Conservation (phyloP, 768 basidiomycete genomes). For the Polyporus arcularius region DNA sequence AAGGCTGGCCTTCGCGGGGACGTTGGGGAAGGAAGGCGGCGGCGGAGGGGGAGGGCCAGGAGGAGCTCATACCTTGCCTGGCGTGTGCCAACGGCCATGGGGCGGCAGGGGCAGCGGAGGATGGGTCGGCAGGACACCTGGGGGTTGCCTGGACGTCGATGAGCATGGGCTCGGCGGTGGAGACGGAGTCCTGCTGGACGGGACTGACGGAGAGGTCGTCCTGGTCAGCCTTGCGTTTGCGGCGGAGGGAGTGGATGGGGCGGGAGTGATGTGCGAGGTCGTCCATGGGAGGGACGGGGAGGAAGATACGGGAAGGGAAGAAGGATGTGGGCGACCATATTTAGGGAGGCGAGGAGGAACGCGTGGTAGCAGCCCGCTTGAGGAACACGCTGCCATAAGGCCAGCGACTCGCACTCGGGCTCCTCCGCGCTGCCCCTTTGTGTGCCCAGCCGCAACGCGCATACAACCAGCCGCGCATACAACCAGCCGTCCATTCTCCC, state of each 20-base stretch:
- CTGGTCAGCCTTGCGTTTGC: constrained; percentile 68
- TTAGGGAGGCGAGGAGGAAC: constrained; percentile 38
- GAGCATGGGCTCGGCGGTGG: constrained; percentile 37
- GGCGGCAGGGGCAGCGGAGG: constrained; percentile 42
- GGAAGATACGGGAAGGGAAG: constrained; percentile 28
- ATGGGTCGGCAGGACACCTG: constrained; percentile 33
- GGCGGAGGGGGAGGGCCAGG: constrained; percentile 27
- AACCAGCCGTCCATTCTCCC: background rate
- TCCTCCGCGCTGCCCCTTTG: background rate
- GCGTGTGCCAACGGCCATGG: constrained; percentile 28
- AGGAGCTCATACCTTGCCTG: constrained; percentile 14
- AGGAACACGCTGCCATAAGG: constrained; percentile 25
- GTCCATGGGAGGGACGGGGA: constrained; percentile 51
- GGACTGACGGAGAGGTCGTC: constrained; percentile 37
- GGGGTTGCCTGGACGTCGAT: constrained; percentile 34
- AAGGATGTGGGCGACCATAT: constrained; percentile 31
- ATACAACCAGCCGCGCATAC: background rate
- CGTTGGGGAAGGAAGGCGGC: constrained; percentile 31
- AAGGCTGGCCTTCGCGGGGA: constrained; percentile 26
- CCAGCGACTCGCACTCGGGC: constrained; percentile 3
- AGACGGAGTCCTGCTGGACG: constrained; percentile 17
- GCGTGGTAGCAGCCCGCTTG: constrained; percentile 35
- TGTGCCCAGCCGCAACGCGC: background rate
- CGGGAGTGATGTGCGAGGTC: constrained; percentile 55
- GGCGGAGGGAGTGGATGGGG: constrained; percentile 47